These are phyloP conservation scores for Dictyostelium brefeldianum DNA, from an alignment of 78 protist genomes.

Conservation along the genomic window DNA sequence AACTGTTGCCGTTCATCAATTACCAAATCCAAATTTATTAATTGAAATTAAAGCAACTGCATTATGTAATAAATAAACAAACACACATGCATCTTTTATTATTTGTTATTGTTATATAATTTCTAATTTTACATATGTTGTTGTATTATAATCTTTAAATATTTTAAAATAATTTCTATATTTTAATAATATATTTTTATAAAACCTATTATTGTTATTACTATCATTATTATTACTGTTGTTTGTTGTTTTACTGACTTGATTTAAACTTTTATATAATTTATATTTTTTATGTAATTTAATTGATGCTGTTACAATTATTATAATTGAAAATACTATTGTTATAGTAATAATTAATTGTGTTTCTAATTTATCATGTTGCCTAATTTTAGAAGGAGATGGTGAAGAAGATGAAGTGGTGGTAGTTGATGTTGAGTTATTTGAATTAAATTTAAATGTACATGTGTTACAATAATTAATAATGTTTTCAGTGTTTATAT, in stretches of 20 bases:
- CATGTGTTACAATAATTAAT: not conserved
- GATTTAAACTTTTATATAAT: not conserved
- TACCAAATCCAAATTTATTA: conserved; percentile 87
- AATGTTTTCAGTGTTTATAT: not conserved
- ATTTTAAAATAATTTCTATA: no score
- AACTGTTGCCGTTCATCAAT: conserved; percentile 85
- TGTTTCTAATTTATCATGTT: not conserved
- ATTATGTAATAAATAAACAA: conserved; percentile 37
- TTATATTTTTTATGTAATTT: not conserved
- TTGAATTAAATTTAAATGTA: not conserved
- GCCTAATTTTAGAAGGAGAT: no score
- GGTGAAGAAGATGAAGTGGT: no score
- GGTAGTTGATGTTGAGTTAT: not conserved
- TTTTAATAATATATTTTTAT: no score
- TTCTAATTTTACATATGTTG: no score
- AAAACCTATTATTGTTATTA: not conserved
- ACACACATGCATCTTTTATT: no score
- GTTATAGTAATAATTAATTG: not conserved
- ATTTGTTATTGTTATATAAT: no score
- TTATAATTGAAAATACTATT: not conserved
- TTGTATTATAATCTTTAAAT: no score
- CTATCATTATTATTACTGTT: not conserved
- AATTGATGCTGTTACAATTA: not conserved
- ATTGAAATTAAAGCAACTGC: conserved; percentile 87
- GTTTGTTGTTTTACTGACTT: not conserved